A percentile compares a stretch with the other conserved stretches of the same genome.
Conservation (phyloP, 1,284 basidiomycete genomes). For the Psilocybe mexicana region DNA sequence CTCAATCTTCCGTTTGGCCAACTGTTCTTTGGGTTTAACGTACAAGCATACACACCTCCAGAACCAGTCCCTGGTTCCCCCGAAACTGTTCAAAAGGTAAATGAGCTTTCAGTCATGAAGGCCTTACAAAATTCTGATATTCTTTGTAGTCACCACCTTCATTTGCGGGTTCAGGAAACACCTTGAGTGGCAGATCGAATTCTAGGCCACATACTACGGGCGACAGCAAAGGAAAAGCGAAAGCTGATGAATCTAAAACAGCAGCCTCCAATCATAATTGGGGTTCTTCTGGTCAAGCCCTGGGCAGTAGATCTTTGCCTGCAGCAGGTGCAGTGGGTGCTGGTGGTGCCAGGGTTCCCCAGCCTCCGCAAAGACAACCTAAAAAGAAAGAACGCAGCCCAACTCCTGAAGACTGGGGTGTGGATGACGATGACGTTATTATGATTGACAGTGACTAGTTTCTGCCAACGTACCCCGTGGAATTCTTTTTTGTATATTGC, state of each 20-base stretch:
- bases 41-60: conserved; percentile 64
- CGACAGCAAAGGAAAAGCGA: conserved; percentile 52
- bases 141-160: conserved; percentile 35
- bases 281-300: conserved; percentile 56
- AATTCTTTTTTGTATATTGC: neutral
- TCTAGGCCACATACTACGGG: conserved; percentile 32
- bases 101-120: neutral
- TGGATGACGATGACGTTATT: conserved; percentile 75
- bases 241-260: conserved; percentile 35
- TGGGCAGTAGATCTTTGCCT: conserved; percentile 44
- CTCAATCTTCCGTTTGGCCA: conserved; percentile 91
- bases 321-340: conserved; percentile 46
- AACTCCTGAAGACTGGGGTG: conserved; percentile 69
- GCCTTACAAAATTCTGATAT: neutral
- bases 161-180: conserved; percentile 55
- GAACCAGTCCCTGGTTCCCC: conserved; percentile 31
- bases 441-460: conserved; percentile 72
- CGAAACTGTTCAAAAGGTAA: conserved; percentile 27
- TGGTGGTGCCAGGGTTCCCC: conserved; percentile 53
- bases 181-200: conserved; percentile 48
- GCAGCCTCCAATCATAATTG: conserved; percentile 38
- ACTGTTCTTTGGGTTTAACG: conserved; percentile 91
- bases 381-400: conserved; percentile 54
- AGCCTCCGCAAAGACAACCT: conserved; percentile 39
- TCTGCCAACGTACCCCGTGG: neutral